Base-by-base conservation (phyloP, 108 stramenopile species). In the Aurantiochytrium sp. region DNA sequence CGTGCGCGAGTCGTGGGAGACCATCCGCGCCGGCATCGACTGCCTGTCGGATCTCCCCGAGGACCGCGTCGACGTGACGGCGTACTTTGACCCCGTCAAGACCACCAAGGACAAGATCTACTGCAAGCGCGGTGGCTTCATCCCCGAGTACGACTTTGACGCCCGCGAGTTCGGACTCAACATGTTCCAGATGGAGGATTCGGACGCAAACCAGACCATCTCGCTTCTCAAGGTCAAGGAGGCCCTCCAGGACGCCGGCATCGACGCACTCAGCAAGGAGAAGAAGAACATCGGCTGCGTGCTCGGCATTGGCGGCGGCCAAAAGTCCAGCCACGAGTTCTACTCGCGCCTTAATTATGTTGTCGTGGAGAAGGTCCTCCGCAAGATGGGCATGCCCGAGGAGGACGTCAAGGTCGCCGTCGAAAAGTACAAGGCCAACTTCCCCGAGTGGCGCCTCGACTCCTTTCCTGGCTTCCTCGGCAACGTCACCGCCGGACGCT, bases 361-460 rank as follows among this genome's bases (percentile, higher is more conserved):
- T 69, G 64, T 69, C 64, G 64, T 69, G 10, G 64, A 69, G 14
- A 69, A 69, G 64, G 64, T 69, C 64, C 64, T 69, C 42, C 64
- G 64, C 64, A 69, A 69, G 18, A 69, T 69, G 64, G 64, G 64
- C 64, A 69, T 69, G 64, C 64, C 64, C 42, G 64, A 69, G 64
- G 64, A 69, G 64, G 64, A 69, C 42, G 18, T 69, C 42, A 28
- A 69, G 42, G 64, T 42, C 8, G 64, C 64, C 42, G 64, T 69
- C 42, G 64, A 69, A 42, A 69, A 69, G 64, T 69, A 69, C 64
- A 69, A 69, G 64, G 64, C 64, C 64, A 69, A 69, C 64, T 69
- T 69, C 64, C 64, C 64, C 42, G 64, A 69, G 64, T 69, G 64
- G 64, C 64, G 64, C 64, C 64, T 69, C 42, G 64, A 69, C 64